Conservation (phyloP, 2,329 filamentous ascomycete genomes). For the Akanthomyces muscarius region DNA sequence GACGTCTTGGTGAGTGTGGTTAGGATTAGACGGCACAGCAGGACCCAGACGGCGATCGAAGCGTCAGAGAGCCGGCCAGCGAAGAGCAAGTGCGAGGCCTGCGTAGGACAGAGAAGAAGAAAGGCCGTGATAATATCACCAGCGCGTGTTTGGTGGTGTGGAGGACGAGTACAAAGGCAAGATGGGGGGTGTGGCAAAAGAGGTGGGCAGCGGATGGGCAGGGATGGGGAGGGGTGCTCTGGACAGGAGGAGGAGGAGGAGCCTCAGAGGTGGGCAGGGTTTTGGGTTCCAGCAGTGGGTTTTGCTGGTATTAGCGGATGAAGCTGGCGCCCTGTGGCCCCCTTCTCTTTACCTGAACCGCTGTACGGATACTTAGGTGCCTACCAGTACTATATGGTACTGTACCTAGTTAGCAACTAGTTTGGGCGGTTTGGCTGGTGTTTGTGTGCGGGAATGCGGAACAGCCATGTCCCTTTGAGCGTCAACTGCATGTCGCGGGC, state of each 20-base stretch:
- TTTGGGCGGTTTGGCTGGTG: no score
- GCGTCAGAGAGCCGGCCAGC: background rate
- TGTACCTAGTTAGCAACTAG: no score
- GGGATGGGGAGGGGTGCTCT: background rate
- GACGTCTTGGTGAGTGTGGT: no score
- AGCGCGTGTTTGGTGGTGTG: slow-evolving; percentile 1
- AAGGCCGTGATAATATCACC: slow-evolving; percentile 1
- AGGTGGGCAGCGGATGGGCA: background rate
- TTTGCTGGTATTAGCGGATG: no score
- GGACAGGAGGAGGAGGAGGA: background rate
- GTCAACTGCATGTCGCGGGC: no score
- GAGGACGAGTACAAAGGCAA: background rate
- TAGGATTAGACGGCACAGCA: background rate
- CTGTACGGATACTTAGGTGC: no score
- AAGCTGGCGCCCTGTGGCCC: no score
- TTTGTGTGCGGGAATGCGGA: no score
- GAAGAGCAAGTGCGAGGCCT: background rate
- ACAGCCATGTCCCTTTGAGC: no score
- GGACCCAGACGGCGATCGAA: background rate
- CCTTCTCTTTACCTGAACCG: no score
- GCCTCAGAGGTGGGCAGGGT: background rate
- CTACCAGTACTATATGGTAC: no score
- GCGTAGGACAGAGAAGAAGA: background rate
- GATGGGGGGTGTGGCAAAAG: background rate
- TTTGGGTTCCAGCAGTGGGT: no score